phyloP scores from a whole-genome alignment of 768 basidiomycete species.

The Leccinum longicurvipes region DNA sequence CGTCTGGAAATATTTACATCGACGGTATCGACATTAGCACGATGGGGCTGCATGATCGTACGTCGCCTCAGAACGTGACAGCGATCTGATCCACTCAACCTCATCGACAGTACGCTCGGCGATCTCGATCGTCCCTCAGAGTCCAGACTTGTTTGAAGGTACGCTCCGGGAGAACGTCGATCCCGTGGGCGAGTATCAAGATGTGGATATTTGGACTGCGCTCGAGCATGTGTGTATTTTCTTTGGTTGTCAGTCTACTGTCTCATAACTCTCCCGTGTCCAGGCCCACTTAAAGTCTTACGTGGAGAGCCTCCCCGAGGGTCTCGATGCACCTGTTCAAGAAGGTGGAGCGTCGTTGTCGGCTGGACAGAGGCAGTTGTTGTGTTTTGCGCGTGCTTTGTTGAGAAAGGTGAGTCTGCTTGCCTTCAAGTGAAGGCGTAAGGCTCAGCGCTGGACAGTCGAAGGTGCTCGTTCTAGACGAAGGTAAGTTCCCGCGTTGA shows the following conservation, averaged over 20 bases:
- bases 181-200: conserved; percentile 69
- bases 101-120: conserved; percentile 55
- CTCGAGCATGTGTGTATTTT: conserved; percentile 53
- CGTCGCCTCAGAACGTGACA: background rate
- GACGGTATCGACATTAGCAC: conserved; percentile 75
- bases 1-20: conserved; percentile 61
- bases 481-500: conserved; percentile 47
- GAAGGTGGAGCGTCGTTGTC: conserved; percentile 83
- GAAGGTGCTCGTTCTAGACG: conserved; percentile 90
- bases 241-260: too few species aligned
- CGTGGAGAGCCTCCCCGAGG: conserved; percentile 59
- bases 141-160: conserved; percentile 66
- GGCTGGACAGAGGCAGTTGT: conserved; percentile 79
- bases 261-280: background rate
- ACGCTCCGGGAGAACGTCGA: conserved; percentile 87
- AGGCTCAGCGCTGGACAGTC: too few species aligned
- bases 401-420: conserved; percentile 56
- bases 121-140: conserved; percentile 87
- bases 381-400: conserved; percentile 87
- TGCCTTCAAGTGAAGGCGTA: too few species aligned
- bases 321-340: conserved; percentile 67
- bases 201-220: conserved; percentile 85
- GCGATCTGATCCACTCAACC: background rate
- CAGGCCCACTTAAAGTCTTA: conserved; percentile 69
- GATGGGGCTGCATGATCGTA: conserved; percentile 64